Percentiles rank a stretch among this genome's conserved stretches.
These are phyloP conservation scores for Mycena galericulata DNA, from an alignment of 768 basidiomycete genomes.

Conservation along the genomic window DNA sequence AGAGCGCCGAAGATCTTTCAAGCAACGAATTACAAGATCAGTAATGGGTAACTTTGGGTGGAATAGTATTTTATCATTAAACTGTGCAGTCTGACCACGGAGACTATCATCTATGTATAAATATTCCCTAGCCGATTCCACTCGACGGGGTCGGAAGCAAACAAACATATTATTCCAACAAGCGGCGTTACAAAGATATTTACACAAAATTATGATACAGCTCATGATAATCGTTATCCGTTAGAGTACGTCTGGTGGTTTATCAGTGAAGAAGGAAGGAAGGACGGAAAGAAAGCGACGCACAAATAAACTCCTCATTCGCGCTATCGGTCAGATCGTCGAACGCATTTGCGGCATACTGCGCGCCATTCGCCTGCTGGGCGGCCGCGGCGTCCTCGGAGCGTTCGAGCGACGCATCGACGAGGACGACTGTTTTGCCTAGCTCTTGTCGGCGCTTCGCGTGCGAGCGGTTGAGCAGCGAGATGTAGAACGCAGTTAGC, in stretches of 20 bases:
- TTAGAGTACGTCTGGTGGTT: slow-evolving; percentile 28
- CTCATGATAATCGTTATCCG: background rate
- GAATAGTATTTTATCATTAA: too few relatives aligned
- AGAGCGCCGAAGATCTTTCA: background rate
- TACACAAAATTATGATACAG: too few relatives aligned
- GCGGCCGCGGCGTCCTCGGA: slow-evolving; percentile 30
- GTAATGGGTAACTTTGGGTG: too few relatives aligned
- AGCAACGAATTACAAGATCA: too few relatives aligned
- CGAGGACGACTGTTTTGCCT: slow-evolving; percentile 24
- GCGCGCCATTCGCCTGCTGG: slow-evolving; percentile 29
- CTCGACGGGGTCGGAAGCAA: too few relatives aligned
- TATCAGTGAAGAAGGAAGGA: background rate
- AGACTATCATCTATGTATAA: too few relatives aligned
- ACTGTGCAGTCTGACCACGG: too few relatives aligned
- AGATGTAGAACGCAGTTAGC: slow-evolving; percentile 19
- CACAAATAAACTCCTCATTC: slow-evolving; percentile 37
- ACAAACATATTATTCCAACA: too few relatives aligned
- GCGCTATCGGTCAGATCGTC: slow-evolving; percentile 30
- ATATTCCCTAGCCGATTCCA: too few relatives aligned
- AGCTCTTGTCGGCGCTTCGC: slow-evolving; percentile 13
- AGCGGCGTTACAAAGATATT: too few relatives aligned
- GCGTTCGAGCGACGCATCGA: slow-evolving; percentile 32
- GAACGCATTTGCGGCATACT: slow-evolving; percentile 29
- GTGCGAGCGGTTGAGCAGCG: slow-evolving; percentile 28
- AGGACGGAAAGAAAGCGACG: background rate